Evolutionary conservation across 2,329 filamentous ascomycete species (phyloP), one percentile per base, ranked within the genome.

Genomic region (Hypoxylon sp.): DNA sequence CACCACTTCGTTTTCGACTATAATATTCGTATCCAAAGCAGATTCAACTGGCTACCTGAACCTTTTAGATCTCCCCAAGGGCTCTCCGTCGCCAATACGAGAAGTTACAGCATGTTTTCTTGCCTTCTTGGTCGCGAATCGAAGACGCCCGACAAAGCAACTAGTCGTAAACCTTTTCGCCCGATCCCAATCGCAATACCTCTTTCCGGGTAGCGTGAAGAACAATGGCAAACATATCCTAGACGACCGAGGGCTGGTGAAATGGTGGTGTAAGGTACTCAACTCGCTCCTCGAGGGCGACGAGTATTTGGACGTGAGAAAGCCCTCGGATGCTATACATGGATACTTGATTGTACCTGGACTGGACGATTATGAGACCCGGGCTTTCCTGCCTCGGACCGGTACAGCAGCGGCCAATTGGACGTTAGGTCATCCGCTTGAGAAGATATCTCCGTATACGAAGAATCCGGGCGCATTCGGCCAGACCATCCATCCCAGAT

Each of bases 1-100:
- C 79, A 91, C 89, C 0, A 97, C 94, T 0, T 86, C 87, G 47
- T 86, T 87, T 72, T 87, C 93, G 23, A 97, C 91, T 1, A 97
- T 92, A 3, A 86, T 98, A 57, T 99, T 99, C 77, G 91, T 99
- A 23, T 95, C 94, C 68, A 99, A 99, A 79, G 96, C 96, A 51
- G 96, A 99, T 80, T 97, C 96, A 8, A 97, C 95, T 0, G 96
- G 96, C 23, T 96, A 93, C 76, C 81, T 97, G 8, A 83, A 89
- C 70, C 83, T 91, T 1, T 81, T 94, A 34, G 81, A 86, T 16
- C 81, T 92, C 0, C 86, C 89, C 14, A 86, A 82, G 70, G 84
- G 86, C n/a, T 82, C 85, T 0, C 83, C 87, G 0, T 96, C 92
- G 2, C 93, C 93, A 0, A 85, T 97, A 52, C 88, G 91, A 67